phyloP scores from a whole-genome alignment of 225 moss, liverwort and hornwort genomes.

The Polytrichum formosum region DNA sequence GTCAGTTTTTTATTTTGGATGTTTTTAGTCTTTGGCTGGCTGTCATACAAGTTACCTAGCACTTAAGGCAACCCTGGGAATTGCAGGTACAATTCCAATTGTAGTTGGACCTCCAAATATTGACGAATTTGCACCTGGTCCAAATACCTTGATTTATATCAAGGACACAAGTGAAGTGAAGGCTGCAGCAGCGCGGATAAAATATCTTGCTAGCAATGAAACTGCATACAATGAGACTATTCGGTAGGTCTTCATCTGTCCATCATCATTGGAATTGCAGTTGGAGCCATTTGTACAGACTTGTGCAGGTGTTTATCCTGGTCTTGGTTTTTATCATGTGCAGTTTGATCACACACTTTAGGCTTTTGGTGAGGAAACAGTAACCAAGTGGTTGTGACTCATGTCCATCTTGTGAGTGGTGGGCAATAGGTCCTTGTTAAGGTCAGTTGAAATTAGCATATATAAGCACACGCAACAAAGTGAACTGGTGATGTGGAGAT shows the following conservation, averaged over 20 bases:
- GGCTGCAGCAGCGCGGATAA: slow-evolving; percentile 68
- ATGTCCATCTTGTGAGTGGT: too few relatives aligned
- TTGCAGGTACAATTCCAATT: slow-evolving; percentile 77
- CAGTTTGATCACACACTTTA: too few relatives aligned
- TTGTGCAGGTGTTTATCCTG: too few relatives aligned
- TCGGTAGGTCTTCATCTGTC: slow-evolving; percentile 30
- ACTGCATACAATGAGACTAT: slow-evolving; percentile 90
- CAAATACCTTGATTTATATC: slow-evolving; percentile 72
- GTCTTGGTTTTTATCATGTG: too few relatives aligned
- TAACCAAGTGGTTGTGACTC: too few relatives aligned
- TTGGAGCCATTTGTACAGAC: too few relatives aligned
- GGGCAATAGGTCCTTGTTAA: too few relatives aligned
- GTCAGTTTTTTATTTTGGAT: too few relatives aligned
- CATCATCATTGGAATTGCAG: background rate
- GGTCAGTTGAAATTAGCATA: too few relatives aligned
- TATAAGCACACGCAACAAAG: too few relatives aligned
- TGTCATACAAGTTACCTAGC: background rate
- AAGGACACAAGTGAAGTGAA: slow-evolving; percentile 41
- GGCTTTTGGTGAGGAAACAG: too few relatives aligned
- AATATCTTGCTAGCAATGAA: slow-evolving; percentile 63
- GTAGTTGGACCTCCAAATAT: slow-evolving; percentile 94
- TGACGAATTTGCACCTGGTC: slow-evolving; percentile 65
- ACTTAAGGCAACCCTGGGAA: background rate
- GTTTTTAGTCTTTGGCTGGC: background rate
- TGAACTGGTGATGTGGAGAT: too few relatives aligned